Evolutionary conservation across 352 stramenopile genomes (phyloP), one percentile per base, ranked within the genome.

Genomic region (Pilasporangium apinafurcum): DNA sequence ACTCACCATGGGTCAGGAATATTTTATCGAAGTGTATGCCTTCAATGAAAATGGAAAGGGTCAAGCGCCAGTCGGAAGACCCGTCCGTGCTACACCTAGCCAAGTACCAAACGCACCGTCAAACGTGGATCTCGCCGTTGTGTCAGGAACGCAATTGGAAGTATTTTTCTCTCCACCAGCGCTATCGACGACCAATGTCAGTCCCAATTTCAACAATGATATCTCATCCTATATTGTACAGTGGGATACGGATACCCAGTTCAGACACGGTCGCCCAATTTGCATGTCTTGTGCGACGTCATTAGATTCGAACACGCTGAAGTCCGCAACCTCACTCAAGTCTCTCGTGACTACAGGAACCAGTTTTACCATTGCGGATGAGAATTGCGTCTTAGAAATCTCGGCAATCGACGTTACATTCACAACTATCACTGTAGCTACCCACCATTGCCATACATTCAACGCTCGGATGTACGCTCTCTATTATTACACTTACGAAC

Each of bases 171-270:
- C 70, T 24, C 77, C 89, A 25, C 92, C 90, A 3, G 33, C 60
- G 0, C 44, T 86, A 3, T 53, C 64, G 8, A 62, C 55, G 0
- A 64, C 64, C 24, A 85, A 70, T 44, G 62, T 83, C 33, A 76
- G 62, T 27, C 70, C 77, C 8, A 71, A 73, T 30, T 79, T 82
- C 38, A 88, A 91, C 59, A 86, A 74, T 44, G 82, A 95, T 39
- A 96, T 97, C 31, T 75, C 66, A 28, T 69, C 74, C 1, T 97
- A 96, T 51, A 77, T 91, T 37, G 63, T 96, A 6, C 86, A 97
- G 59, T 97, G 87, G 86, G 84, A 96, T 44, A 62, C 73, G 14
- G 50, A 44, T 1, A 51, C 59, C 21, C 60, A 68, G 6, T 96
- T 95, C 36, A 80, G 72, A 37, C 79, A 89, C 34, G 76, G 73